Evolutionary conservation across 495 filamentous ascomycete genomes (phyloP), one percentile per base, ranked within the genome.

Genomic region (Penicillium herquei): DNA sequence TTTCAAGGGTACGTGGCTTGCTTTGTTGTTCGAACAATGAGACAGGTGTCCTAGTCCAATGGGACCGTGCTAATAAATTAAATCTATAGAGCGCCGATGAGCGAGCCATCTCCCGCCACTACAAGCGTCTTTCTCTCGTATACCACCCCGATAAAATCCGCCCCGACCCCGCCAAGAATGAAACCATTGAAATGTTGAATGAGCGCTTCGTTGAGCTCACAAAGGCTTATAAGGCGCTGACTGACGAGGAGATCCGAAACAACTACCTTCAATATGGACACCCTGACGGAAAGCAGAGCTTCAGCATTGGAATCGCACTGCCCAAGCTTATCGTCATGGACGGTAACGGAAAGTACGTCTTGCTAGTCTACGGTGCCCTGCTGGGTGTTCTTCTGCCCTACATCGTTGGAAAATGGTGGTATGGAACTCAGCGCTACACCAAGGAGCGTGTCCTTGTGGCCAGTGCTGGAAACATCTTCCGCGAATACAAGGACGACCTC

Each of bases 361-460:
- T 98, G 54, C 72, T 96, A 60, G 79, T 98, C 43, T 98, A 98
- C 68, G 91, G 89, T 9, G 71, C 82, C 40, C 76, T 97, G 37
- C 82, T 98, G 35, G 95, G 92, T 47, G 89, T 97, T 32, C 73
- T 96, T 40, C 73, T 98, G 42, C 94, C 94, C 11, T 98, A 96
- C 66, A 78, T 95, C 46, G 95, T 98, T 37, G 94, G 94, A 26
- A 88, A 87, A 34, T 98, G 94, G 94, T 98, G 94, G 94, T 98
- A 98, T 69, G 94, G 94, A 50, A 96, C 91, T 7, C 91, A 96
- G 67, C 81, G 86, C 45, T 81, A 90, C 67, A 97, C 94, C 16
- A 94, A 90, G 71, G 94, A 98, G 73, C 87, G 87, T 58, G 88
- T 98, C 32, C 79, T 96, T 37, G 86, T 96, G 52, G 89, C 91